Percentiles rank a stretch among this genome's conserved stretches.
Conservation (phyloP, 2,329 filamentous ascomycete genomes). For the Aspergillus thermomutatus region DNA sequence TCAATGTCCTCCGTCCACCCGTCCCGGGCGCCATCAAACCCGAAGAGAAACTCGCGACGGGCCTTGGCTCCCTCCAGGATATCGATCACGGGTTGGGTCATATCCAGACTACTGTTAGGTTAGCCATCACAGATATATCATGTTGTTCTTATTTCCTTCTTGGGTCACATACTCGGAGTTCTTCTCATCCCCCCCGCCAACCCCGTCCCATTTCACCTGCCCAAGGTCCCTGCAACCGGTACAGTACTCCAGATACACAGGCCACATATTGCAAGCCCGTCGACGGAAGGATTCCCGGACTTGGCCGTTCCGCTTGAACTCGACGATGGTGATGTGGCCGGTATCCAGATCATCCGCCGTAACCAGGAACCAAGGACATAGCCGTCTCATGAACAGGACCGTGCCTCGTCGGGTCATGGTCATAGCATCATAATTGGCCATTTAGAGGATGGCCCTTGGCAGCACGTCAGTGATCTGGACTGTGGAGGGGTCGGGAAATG, state of each 20-base stretch:
- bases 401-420: conserved; percentile 1
- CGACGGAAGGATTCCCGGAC: conserved; percentile 1
- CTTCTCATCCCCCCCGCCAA: neutral
- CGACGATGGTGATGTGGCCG: neutral
- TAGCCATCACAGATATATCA: neutral
- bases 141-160: no score
- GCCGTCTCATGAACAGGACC: neutral
- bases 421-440: neutral
- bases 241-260: neutral
- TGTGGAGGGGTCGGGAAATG: neutral
- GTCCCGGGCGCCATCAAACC: neutral
- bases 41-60: neutral
- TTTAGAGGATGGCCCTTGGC: neutral
- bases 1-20: no score
- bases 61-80: neutral
- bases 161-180: no score
- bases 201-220: neutral
- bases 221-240: neutral
- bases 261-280: neutral
- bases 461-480: conserved; percentile 2
- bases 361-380: neutral
- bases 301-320: neutral
- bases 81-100: neutral
- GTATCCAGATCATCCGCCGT: neutral
- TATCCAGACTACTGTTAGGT: neutral